Percentiles rank a stretch among this genome's conserved stretches.
These are phyloP conservation scores for Litchi chinensis DNA, from an alignment of 345 rosid species.

Conservation along the genomic window DNA sequence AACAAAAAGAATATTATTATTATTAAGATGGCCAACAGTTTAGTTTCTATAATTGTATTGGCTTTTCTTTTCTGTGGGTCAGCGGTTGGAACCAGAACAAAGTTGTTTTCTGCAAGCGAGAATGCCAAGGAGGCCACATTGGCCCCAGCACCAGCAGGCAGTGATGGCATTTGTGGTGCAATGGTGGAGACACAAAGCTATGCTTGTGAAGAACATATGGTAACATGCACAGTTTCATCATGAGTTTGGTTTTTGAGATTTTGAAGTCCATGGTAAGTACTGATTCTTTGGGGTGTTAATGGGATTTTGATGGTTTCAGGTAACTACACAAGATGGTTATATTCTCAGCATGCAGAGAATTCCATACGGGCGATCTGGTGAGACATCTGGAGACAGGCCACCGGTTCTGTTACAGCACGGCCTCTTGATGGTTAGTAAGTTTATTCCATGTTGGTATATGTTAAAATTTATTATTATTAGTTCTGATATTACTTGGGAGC, in stretches of 20 bases:
- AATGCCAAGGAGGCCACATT: conserved; percentile 9
- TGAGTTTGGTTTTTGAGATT: background rate
- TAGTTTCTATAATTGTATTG: background rate
- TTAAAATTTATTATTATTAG: too few relatives aligned
- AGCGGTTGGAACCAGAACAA: conserved; percentile 24
- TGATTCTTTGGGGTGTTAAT: background rate
- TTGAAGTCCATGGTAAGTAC: background rate
- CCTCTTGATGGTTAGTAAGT: conserved; percentile 39
- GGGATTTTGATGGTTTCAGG: conserved; percentile 34
- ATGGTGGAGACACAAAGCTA: conserved; percentile 39
- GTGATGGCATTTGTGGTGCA: conserved; percentile 38
- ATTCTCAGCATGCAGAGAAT: conserved; percentile 63
- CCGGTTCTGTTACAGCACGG: conserved; percentile 63
- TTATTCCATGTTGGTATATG: background rate
- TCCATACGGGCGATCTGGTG: conserved; percentile 39
- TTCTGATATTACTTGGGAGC: too few relatives aligned
- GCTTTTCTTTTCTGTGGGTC: conserved; percentile 20
- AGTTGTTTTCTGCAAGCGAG: conserved; percentile 2
- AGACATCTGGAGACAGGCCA: conserved; percentile 24
- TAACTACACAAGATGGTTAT: conserved; percentile 58
- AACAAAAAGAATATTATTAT: background rate
- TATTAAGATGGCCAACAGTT: conserved; percentile 5
- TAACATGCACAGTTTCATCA: conserved; percentile 1
- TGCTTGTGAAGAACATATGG: conserved; percentile 43
- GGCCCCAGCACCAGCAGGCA: conserved; percentile 15